A percentile compares a stretch with the other conserved stretches of the same genome.
Evolutionary conservation across 23 red algal species (phyloP).

Genomic region (Gracilaria domingensis): DNA sequence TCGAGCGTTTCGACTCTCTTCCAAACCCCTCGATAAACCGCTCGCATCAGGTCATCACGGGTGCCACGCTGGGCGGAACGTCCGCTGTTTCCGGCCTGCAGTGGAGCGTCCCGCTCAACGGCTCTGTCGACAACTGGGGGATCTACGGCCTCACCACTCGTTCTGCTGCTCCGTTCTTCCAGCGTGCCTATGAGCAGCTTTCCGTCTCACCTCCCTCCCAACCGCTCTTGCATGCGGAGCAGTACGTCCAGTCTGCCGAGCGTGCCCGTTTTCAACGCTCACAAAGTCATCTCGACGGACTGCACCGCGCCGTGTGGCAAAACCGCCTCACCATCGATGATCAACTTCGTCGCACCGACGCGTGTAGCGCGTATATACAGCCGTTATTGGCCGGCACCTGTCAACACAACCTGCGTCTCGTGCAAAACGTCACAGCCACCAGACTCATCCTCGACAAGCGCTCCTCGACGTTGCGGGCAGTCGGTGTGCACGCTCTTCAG

Average conservation of each 20-base stretch:
- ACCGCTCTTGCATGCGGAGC: not conserved
- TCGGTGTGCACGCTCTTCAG: conserved; percentile 27
- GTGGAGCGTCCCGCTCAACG: conserved; percentile 48
- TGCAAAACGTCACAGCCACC: conserved; percentile 52
- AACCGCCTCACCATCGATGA: conserved; percentile 35
- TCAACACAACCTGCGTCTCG: conserved; percentile 41
- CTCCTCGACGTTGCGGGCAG: not conserved
- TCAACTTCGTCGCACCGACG: conserved; percentile 39
- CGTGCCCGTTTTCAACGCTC: conserved; percentile 22
- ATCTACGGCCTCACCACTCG: conserved; percentile 17
- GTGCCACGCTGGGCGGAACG: conserved; percentile 65
- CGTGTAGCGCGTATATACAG: conserved; percentile 51
- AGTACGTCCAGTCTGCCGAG: conserved; percentile 22
- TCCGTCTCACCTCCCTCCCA: not conserved
- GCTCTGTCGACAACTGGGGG: conserved; percentile 48
- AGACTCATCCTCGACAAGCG: not conserved
- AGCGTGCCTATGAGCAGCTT: conserved; percentile 21
- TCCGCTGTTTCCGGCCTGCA: conserved; percentile 65
- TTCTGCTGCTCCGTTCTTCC: conserved; percentile 1
- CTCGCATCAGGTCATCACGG: conserved; percentile 26
- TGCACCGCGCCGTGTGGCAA: conserved; percentile 2
- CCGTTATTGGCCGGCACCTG: not conserved
- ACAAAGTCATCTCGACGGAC: not conserved
- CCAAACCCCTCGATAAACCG: conserved; percentile 29
- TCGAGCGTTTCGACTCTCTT: conserved; percentile 7